phyloP scores from a whole-genome alignment of 73 alveolate genomes.

The Paraurostyla sp. region DNA sequence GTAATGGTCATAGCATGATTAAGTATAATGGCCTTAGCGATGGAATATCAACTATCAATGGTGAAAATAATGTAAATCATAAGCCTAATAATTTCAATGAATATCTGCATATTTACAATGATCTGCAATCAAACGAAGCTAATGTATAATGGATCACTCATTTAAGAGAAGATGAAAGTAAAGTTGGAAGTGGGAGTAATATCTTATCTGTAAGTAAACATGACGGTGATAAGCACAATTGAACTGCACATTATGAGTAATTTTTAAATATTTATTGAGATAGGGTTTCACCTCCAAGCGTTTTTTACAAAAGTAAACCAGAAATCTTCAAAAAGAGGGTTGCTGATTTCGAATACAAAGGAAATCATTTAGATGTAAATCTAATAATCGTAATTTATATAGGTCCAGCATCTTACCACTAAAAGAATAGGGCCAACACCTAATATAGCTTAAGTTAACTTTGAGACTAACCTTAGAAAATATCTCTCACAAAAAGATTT shows the following conservation, averaged over 20 bases:
- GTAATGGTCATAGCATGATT: neutral
- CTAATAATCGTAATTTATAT: neutral
- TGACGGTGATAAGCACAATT: neutral
- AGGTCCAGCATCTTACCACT: constrained; percentile 8
- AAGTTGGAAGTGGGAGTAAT: neutral
- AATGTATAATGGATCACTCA: constrained; percentile 34
- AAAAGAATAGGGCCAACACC: constrained; percentile 49
- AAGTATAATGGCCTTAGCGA: no score
- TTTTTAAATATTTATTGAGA: neutral
- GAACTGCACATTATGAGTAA: neutral
- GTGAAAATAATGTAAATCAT: neutral
- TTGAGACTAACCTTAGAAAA: constrained; percentile 38
- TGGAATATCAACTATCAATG: constrained; percentile 5
- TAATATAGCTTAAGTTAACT: constrained; percentile 3
- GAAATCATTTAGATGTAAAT: constrained; percentile 39
- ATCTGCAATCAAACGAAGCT: constrained; percentile 31
- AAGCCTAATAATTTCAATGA: constrained; percentile 6
- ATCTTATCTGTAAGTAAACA: neutral
- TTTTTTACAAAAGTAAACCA: neutral
- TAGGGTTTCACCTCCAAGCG: constrained; percentile 26
- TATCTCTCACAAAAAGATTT: constrained; percentile 12
- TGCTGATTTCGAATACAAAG: constrained; percentile 25
- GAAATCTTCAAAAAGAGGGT: neutral
- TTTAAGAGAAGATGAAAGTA: constrained; percentile 5
- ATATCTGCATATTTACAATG: constrained; percentile 35